Base-by-base conservation (phyloP, 1,284 basidiomycete species). In the Phellopilus nigrolimitatus region DNA sequence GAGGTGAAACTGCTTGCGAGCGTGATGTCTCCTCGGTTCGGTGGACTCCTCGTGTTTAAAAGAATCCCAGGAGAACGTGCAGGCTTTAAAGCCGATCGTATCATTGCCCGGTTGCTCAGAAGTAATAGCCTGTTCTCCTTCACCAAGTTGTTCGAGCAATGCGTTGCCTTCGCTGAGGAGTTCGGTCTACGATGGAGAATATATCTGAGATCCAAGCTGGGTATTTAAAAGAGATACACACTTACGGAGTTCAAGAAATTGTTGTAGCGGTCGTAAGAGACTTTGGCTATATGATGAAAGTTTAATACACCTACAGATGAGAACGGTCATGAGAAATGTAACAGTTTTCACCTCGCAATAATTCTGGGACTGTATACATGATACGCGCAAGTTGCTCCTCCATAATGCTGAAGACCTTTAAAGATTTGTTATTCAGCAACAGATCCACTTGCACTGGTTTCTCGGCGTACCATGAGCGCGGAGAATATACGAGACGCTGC, bases 131-230 rank as follows among this genome's bases (percentile, higher is more conserved):
- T 62, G 62, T n/a, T 61, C 53, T 17, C 8, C 15, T 7, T 13
- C 34, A n/a, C n/a, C n/a, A n/a, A n/a, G n/a, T 10, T 65, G 57
- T 49, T 68, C 64, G 33, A 64, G 49, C 51, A 61, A 60, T 33
- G 69, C 64, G 10, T 67, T 59, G 55, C 68, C 78, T 9, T 61
- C 57, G 56, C 82, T 79, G 37, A 82, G 65, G 37, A 82, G 68
- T 56, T 80, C 79, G 33, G 74, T 80, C 69, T 76, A 51, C 3
- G 28, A 19, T 42, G 22, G 47, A 38, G 17, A 15, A 17, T 38
- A 7, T 13, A 30, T 12, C 12, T 40, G 15, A 51, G 19, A 25
- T 40, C n/a, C n/a, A n/a, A 12, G 6, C 36, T 15, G 17, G 21
- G 27, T 22, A 12, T 40, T 36, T 10, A 12, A 37, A 15, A 33